Evolutionary conservation across 345 rosid genomes (phyloP).

Genomic region (Eucalyptus caleyi): DNA sequence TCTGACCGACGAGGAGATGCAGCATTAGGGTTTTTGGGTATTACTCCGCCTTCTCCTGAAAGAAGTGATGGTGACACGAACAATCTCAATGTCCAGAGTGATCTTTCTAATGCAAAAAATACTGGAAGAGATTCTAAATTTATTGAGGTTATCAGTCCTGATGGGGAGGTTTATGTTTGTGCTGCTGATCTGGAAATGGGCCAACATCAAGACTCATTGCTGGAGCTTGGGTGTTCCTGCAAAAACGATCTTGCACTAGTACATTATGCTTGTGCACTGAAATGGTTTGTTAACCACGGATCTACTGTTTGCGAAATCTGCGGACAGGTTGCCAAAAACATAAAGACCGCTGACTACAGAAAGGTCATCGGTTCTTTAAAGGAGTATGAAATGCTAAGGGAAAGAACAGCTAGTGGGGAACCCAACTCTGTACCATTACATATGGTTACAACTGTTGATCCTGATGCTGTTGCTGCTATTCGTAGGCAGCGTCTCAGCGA

Average conservation of each 20-base stretch:
- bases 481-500: constrained; percentile 80
- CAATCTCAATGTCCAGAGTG: constrained; percentile 14
- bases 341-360: constrained; percentile 46
- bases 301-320: constrained; percentile 92
- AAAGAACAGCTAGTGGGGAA: constrained; percentile 59
- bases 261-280: constrained; percentile 90
- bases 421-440: constrained; percentile 34
- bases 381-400: constrained; percentile 65
- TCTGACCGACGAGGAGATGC: constrained; percentile 82
- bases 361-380: constrained; percentile 58
- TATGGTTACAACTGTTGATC: constrained; percentile 40
- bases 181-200: constrained; percentile 72
- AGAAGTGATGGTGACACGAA: constrained; percentile 24
- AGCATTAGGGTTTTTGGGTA: constrained; percentile 67
- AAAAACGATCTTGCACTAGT: constrained; percentile 85
- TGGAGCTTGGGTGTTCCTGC: constrained; percentile 94
- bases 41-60: constrained; percentile 36
- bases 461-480: constrained; percentile 74
- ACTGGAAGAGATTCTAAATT: constrained; percentile 28
- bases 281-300: constrained; percentile 96
- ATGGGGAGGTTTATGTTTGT: constrained; percentile 73
- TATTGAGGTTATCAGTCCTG: constrained; percentile 60
- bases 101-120: constrained; percentile 13
- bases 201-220: constrained; percentile 29
- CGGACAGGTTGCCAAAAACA: constrained; percentile 52